Evolutionary conservation across 108 stramenopile species (phyloP).

Genomic region (Cyclotella kingstonii): DNA sequence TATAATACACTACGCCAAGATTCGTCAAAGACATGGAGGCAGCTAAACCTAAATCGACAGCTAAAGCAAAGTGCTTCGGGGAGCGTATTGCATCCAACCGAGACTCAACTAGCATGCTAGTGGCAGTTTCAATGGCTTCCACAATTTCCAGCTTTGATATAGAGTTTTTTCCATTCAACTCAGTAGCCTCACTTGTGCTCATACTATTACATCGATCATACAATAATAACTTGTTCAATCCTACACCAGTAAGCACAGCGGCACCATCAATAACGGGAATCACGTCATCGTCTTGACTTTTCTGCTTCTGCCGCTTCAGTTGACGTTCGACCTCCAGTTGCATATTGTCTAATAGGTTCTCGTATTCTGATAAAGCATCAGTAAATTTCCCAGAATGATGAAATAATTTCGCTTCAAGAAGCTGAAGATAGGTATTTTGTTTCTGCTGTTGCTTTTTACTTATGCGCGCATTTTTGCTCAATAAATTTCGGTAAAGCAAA

Average conservation of each 20-base stretch:
- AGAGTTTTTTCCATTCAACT: background rate
- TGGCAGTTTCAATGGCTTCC: conserved; percentile 33
- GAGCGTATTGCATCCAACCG: conserved; percentile 34
- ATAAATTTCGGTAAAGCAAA: conserved; percentile 13
- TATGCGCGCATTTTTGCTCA: background rate
- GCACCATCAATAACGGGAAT: conserved; percentile 42
- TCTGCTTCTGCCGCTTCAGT: conserved; percentile 6
- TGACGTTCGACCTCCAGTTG: conserved; percentile 29
- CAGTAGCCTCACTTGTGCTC: too few relatives aligned
- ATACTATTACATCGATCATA: background rate
- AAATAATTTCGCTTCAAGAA: conserved; percentile 24
- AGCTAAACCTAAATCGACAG: conserved; percentile 38
- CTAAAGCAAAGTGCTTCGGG: conserved; percentile 13
- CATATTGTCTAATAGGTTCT: conserved; percentile 36
- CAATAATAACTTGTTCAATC: conserved; percentile 24
- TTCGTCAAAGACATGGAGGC: conserved; percentile 38
- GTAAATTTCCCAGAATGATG: conserved; percentile 30
- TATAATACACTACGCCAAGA: conserved; percentile 20
- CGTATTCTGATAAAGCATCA: conserved; percentile 36
- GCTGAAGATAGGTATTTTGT: conserved; percentile 4
- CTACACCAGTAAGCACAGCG: conserved; percentile 36
- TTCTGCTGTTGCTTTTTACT: background rate
- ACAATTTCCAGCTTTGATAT: conserved; percentile 15
- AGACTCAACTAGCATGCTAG: conserved; percentile 42
- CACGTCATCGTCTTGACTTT: background rate